phyloP scores from a whole-genome alignment of 1,284 basidiomycete genomes.

The Naganishia sp. region DNA sequence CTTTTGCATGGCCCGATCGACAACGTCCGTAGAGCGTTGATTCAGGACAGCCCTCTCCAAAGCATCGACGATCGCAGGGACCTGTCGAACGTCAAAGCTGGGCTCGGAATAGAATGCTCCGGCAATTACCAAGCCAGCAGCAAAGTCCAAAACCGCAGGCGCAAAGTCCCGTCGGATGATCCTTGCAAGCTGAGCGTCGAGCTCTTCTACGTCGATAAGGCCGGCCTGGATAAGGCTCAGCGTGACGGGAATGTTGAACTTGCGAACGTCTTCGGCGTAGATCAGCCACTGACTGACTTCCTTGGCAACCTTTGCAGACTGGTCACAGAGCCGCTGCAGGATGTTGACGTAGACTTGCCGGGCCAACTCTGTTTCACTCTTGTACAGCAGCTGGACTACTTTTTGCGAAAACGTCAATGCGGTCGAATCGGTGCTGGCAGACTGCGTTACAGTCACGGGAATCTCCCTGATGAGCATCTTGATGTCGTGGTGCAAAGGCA shows the following conservation, averaged over 20 bases:
- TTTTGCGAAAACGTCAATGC: constrained; percentile 86
- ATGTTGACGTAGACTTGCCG: constrained; percentile 88
- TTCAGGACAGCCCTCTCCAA: constrained; percentile 63
- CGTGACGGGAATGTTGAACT: constrained; percentile 94
- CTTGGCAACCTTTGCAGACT: constrained; percentile 88
- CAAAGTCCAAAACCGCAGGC: constrained; percentile 76
- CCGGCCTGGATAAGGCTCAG: constrained; percentile 81
- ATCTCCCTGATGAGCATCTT: constrained; percentile 80
- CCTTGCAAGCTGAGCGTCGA: constrained; percentile 91
- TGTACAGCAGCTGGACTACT: constrained; percentile 66
- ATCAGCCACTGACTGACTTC: constrained; percentile 97
- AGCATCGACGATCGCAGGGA: constrained; percentile 79
- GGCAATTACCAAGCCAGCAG: constrained; percentile 80
- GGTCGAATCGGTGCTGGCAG: constrained; percentile 77
- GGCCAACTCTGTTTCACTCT: constrained; percentile 75
- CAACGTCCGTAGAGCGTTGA: constrained; percentile 17
- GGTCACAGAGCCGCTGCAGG: constrained; percentile 83
- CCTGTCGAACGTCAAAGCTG: constrained; percentile 71
- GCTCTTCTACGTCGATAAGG: constrained; percentile 73
- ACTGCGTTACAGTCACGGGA: constrained; percentile 72
- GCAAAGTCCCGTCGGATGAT: constrained; percentile 73
- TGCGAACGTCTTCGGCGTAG: constrained; percentile 97
- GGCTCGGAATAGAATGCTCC: constrained; percentile 78
- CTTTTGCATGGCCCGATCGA: constrained; percentile 16
- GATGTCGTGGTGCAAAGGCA: constrained; percentile 82